Percentiles rank a stretch among this genome's conserved stretches.
Evolutionary conservation across 352 stramenopile genomes (phyloP).

Genomic region (Phytophthora kernoviae): DNA sequence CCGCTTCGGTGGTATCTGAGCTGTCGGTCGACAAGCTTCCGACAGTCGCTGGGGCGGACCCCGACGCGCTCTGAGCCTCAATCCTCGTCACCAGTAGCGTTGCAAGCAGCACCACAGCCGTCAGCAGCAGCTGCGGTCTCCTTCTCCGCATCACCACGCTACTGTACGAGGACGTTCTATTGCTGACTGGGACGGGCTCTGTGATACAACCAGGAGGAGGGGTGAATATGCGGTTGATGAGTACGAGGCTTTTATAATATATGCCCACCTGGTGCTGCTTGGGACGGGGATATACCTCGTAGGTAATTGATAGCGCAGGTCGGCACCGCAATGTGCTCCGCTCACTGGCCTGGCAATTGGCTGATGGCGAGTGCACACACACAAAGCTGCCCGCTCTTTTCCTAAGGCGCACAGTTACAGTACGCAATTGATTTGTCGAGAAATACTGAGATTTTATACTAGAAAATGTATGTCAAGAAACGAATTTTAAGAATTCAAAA

Average conservation of each 20-base stretch:
- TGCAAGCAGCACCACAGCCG: slow-evolving; percentile 1
- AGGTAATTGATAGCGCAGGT: no score
- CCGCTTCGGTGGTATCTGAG: slow-evolving; percentile 26
- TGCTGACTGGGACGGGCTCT: no score
- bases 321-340: no score
- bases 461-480: no score
- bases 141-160: slow-evolving; percentile 37
- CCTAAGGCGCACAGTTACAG: not conserved
- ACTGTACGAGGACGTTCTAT: not conserved
- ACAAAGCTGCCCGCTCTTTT: not conserved
- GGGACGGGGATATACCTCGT: not conserved
- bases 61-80: slow-evolving; percentile 21
- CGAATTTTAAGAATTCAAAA: no score
- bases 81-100: slow-evolving; percentile 16
- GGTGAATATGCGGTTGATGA: not conserved
- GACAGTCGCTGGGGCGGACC: slow-evolving; percentile 10
- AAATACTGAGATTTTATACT: no score
- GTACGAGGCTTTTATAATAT: not conserved
- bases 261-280: not conserved
- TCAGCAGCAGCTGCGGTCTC: slow-evolving; percentile 33
- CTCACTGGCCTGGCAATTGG: not conserved
- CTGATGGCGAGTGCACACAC: no score
- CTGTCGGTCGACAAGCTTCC: no score
- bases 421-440: no score
- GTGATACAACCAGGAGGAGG: not conserved